A percentile compares a stretch with the other conserved stretches of the same genome.
These are phyloP conservation scores for Leucosporidium yakuticum DNA, from an alignment of 768 basidiomycete species.

Conservation along the genomic window DNA sequence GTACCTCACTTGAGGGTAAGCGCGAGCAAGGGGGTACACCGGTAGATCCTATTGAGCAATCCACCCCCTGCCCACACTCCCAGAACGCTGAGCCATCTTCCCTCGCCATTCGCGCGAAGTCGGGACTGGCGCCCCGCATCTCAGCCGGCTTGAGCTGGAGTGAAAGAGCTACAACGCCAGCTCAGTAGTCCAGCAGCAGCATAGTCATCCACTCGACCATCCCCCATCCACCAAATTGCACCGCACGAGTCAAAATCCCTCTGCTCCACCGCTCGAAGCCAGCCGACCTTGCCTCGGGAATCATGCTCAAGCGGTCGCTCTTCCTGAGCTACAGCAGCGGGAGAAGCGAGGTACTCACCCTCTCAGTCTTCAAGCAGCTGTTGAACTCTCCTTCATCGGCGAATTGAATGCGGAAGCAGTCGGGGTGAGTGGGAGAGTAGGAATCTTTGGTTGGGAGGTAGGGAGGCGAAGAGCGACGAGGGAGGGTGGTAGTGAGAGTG, in stretches of 20 bases:
- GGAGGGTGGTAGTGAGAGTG: neutral
- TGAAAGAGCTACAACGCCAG: neutral
- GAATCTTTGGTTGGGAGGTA: constrained; percentile 21
- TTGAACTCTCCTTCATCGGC: constrained; percentile 26
- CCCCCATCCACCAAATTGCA: neutral
- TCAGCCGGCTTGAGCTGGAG: too few relatives aligned
- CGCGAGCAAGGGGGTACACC: neutral
- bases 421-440: constrained; percentile 28
- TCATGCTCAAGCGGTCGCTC: neutral
- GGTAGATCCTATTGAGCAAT: neutral
- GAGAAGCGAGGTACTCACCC: constrained; percentile 4
- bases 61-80: too few relatives aligned
- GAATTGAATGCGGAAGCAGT: constrained; percentile 24
- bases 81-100: too few relatives aligned
- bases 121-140: too few relatives aligned
- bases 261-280: too few relatives aligned
- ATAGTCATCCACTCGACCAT: neutral
- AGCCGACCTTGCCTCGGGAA: too few relatives aligned
- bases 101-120: too few relatives aligned
- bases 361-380: constrained; percentile 26
- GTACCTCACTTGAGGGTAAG: neutral
- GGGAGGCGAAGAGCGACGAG: constrained; percentile 10
- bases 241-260: neutral
- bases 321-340: neutral
- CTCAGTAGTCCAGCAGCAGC: too few relatives aligned